Conservation (phyloP, 345 rosid species). For the Acer saccharum region DNA sequence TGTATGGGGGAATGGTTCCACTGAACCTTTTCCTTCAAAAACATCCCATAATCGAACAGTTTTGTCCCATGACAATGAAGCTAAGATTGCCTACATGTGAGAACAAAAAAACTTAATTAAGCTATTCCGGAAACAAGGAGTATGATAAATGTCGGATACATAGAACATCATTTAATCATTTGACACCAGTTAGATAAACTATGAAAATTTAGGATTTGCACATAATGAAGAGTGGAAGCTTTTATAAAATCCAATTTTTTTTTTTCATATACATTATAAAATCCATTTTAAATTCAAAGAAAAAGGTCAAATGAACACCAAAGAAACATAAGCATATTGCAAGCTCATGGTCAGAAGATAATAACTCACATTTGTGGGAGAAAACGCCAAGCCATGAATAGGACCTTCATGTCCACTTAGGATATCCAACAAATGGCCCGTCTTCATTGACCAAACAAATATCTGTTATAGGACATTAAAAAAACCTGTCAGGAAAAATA, state of each 20-base stretch:
- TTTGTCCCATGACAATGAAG: conserved; percentile 97
- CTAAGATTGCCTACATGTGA: conserved; percentile 59
- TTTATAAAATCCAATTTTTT: background rate
- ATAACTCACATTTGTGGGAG: conserved; percentile 75
- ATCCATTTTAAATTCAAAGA: background rate
- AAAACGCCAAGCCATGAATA: conserved; percentile 88
- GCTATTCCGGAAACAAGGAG: conserved; percentile 13
- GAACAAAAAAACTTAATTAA: background rate
- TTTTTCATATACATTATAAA: too few species aligned
- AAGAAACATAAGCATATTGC: background rate
- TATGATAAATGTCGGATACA: background rate
- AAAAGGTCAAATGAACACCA: conserved; percentile 6
- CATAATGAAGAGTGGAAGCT: conserved; percentile 2
- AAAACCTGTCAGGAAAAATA: conserved; percentile 13
- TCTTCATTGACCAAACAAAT: conserved; percentile 99
- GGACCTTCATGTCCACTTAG: conserved; percentile 98
- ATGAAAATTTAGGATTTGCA: background rate
- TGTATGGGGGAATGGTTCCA: conserved; percentile 83
- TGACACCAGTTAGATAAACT: background rate
- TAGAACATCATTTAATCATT: background rate
- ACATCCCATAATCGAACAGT: conserved; percentile 93
- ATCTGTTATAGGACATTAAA: conserved; percentile 45
- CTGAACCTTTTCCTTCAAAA: conserved; percentile 87
- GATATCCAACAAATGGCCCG: conserved; percentile 86
- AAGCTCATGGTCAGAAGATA: conserved; percentile 10